Base-by-base conservation (phyloP, 1,139 yeast species). In the Sugiyamaella castrensis region DNA sequence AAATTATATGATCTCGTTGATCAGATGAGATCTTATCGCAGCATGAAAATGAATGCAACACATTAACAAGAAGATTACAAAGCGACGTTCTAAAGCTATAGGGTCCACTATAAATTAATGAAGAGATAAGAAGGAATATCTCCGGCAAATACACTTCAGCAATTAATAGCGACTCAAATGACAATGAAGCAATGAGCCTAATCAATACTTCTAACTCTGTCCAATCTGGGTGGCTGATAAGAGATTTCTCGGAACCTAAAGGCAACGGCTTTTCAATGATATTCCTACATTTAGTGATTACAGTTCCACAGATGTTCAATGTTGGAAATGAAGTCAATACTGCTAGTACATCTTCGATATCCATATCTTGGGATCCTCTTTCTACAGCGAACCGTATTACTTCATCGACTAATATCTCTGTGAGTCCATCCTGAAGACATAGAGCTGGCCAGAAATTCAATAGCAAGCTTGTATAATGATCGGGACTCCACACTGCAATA, bases 81-180 rank as follows among this genome's bases (percentile, higher is more conserved):
- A 87, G 71, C 39, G 84, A 82, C 15, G 68, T 68, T 46, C 96
- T 81, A 57, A 88, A 76, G 38, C 83, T 86, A 44, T 80, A 71
- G 7, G 87, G 82, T 2, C 87, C 87, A 51, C 82, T 78, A 68
- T 87, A 92, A 61, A 88, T 79, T 62, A 86, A 77, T 38, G 87
- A 73, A 0, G 94, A 77, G 32, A 85, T 78, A 52, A 86, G 72
- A 60, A 82, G 82, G 54, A 86, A 76, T 1, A 87, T 75, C 59
- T 88, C 96, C 2, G 94, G 84, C 53, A 87, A 68, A 62, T 76
- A 87, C 64, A 80, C 72, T 51, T 84, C 83, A 5, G 87, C 81
- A 58, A 82, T 75, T 28, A 76, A 68, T 43, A 81, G 74, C 0
- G 89, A 80, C 63, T 87, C 92, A 71, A 87, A 88, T 54, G 87